Base-by-base conservation (phyloP, 805 yeast species). In the Candida anglica region DNA sequence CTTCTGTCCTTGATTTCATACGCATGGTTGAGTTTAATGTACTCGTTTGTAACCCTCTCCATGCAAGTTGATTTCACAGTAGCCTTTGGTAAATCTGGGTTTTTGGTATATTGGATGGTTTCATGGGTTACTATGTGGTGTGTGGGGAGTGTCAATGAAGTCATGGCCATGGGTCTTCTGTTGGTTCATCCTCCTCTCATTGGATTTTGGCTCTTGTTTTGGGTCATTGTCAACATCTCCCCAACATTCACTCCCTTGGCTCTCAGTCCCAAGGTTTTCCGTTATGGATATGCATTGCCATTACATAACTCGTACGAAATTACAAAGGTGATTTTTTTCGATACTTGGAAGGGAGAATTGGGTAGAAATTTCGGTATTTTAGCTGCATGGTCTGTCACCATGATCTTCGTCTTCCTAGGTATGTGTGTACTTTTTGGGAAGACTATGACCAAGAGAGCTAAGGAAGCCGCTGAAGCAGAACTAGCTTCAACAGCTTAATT, bases 81-180 rank as follows among this genome's bases (percentile, higher is more conserved):
- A 2, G 59, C 85, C 0, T 83, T 76, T 60, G 88, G 86, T 2
- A 65, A 57, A 19, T 75, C 78, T 6, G 94, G 94, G 0, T 84
- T 84, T 55, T 69, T 85, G 25, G 79, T 84, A 1, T 74, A 73
- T 41, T 86, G 94, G 94, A 70, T 81, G 75, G 44, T 77, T 21
- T 69, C 79, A 5, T 85, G 63, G 52, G 44, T 85, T 32, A 73
- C 86, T 5, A 79, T 85, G 86, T 60, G 77, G 41, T 86, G 89
- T 1, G 81, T 83, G 22, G 94, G 94, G 38, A 75, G 82, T 28
- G 79, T 81, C 19, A 81, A 79, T 49, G 93, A 85, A 56, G 75
- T 80, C 41, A 59, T 73, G 45, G 77, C 79, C 0, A 50, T 77
- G 53, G 20, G 82, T 5, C 51, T 73, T 6, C 60, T 80, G 30